Percentiles rank a stretch among this genome's conserved stretches.
Evolutionary conservation across 2,329 filamentous ascomycete genomes (phyloP).

Genomic region (Colletotrichum liriopes): DNA sequence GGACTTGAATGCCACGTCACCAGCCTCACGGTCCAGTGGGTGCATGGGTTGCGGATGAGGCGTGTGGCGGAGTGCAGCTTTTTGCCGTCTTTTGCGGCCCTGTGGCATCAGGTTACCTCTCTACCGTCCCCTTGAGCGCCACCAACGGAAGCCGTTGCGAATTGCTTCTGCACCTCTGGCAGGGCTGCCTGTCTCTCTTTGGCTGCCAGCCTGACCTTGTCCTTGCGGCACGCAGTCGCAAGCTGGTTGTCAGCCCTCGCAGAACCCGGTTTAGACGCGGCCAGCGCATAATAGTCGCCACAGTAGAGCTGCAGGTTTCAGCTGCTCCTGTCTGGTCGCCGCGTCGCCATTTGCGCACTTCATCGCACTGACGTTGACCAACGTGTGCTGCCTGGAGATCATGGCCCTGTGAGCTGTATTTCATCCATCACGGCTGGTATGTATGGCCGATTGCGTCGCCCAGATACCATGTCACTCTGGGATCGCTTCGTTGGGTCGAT

Average conservation of each 20-base stretch:
- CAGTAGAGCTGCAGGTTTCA: conserved; percentile 42
- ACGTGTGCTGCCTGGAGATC: conserved; percentile 5
- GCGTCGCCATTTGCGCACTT: conserved; percentile 17
- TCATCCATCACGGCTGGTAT: conserved; percentile 5
- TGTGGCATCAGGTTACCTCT: conserved; percentile 40
- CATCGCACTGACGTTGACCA: conserved; percentile 12
- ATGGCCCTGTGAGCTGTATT: neutral
- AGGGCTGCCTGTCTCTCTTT: conserved; percentile 27
- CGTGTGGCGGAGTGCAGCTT: conserved; percentile 44
- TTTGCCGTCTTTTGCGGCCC: conserved; percentile 15
- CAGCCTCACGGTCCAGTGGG: conserved; percentile 40
- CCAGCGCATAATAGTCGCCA: conserved; percentile 44
- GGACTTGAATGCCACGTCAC: conserved; percentile 43
- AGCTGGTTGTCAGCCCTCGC: conserved; percentile 16
- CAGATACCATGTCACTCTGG: conserved; percentile 11
- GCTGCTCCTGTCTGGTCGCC: conserved; percentile 29
- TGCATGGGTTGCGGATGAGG: conserved; percentile 36
- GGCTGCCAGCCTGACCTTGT: conserved; percentile 7
- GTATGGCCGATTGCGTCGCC: conserved; percentile 17
- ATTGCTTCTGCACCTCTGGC: conserved; percentile 35
- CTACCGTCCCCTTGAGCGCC: conserved; percentile 33
- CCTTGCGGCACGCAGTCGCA: conserved; percentile 11
- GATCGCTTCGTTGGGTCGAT: conserved; percentile 28
- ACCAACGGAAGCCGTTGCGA: conserved; percentile 25
- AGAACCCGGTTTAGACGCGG: conserved; percentile 39